Percentiles rank a stretch among this genome's conserved stretches.
Evolutionary conservation across 805 yeast genomes (phyloP).

Genomic region (Ogataea methanolica): DNA sequence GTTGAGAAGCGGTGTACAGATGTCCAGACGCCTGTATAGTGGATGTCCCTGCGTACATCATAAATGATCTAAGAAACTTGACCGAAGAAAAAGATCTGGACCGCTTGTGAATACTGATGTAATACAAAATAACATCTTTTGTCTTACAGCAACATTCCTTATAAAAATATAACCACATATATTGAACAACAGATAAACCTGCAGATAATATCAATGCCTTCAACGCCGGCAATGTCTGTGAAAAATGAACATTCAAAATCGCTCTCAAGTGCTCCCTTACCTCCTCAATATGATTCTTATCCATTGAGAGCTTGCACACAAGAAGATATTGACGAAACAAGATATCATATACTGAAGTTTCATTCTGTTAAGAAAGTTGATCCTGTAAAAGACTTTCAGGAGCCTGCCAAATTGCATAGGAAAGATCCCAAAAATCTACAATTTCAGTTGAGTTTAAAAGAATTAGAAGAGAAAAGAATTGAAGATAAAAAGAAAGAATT

Average conservation of each 20-base stretch:
- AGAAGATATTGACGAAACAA: conserved; percentile 65
- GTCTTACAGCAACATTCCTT: too few species aligned
- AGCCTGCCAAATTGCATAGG: conserved; percentile 84
- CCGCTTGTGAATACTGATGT: not conserved
- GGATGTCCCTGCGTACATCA: too few species aligned
- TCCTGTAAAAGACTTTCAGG: conserved; percentile 64
- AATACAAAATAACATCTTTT: too few species aligned
- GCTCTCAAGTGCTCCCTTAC: too few species aligned
- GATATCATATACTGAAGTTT: conserved; percentile 79
- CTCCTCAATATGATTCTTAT: conserved; percentile 31
- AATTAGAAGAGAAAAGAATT: conserved; percentile 58
- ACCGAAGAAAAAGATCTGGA: not conserved
- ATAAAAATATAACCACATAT: too few species aligned
- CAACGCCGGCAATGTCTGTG: not conserved
- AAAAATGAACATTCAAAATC: not conserved
- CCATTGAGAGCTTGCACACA: conserved; percentile 68
- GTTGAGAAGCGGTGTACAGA: too few species aligned
- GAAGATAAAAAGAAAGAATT: conserved; percentile 40
- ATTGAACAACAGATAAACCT: too few species aligned
- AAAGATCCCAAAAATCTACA: conserved; percentile 92
- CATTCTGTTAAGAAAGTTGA: conserved; percentile 70
- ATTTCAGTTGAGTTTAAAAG: conserved; percentile 75
- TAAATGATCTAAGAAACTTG: too few species aligned
- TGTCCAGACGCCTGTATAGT: too few species aligned
- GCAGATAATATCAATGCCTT: not conserved